These are phyloP conservation scores for Sarcodon aspratus DNA, from an alignment of 768 basidiomycete genomes.

Conservation along the genomic window DNA sequence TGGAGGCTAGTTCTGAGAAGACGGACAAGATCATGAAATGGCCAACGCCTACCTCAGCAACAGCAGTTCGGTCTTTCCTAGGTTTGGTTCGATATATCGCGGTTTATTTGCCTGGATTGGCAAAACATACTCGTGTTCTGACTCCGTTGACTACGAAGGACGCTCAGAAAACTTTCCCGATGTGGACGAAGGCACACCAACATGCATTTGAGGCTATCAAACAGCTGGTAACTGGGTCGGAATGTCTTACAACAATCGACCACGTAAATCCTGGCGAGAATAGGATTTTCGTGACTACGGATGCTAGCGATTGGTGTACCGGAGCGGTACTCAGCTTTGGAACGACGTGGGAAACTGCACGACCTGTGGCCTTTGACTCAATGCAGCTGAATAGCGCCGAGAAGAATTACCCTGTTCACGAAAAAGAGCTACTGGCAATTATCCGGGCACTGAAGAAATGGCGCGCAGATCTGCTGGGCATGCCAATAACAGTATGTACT, in stretches of 20 bases:
- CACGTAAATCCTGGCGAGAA: conserved; percentile 17
- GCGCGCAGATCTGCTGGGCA: conserved; percentile 11
- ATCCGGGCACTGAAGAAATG: conserved; percentile 17
- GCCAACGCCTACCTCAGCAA: conserved; percentile 16
- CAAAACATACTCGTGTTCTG: conserved; percentile 9
- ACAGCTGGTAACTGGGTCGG: conserved; percentile 10
- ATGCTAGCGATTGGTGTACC: conserved; percentile 18
- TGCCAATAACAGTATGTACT: conserved; percentile 17
- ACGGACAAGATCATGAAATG: conserved; percentile 17
- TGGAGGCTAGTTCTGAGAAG: conserved; percentile 18
- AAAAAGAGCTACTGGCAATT: conserved; percentile 27
- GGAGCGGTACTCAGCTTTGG: conserved; percentile 23
- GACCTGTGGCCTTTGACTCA: conserved; percentile 24
- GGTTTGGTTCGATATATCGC: conserved; percentile 12
- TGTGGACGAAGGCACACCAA: conserved; percentile 17
- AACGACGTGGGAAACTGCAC: conserved; percentile 16
- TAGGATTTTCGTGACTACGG: conserved; percentile 23
- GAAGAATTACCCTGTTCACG: conserved; percentile 25
- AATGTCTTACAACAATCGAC: conserved; percentile 21
- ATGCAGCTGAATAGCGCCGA: conserved; percentile 17
- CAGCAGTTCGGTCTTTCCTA: conserved; percentile 7
- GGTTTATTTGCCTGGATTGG: conserved; percentile 9
- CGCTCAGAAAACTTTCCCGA: conserved; percentile 13
- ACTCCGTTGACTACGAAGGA: conserved; percentile 15
- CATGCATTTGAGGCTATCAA: conserved; percentile 26